A percentile compares a stretch with the other conserved stretches of the same genome.
Evolutionary conservation across 2,329 filamentous ascomycete species (phyloP).

Genomic region (Pseudogymnoascus destructans): DNA sequence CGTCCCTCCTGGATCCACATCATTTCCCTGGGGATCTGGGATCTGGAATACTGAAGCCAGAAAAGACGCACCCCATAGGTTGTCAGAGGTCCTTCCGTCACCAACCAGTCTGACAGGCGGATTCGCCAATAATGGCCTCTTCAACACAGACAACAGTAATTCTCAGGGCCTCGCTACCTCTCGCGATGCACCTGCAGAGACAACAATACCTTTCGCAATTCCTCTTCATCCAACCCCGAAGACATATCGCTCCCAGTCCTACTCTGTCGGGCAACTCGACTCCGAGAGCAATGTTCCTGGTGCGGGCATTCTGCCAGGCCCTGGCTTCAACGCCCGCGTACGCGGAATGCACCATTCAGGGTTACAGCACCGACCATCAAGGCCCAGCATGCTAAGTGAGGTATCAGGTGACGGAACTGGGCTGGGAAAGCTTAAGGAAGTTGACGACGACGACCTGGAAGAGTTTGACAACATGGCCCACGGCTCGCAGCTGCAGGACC

Average conservation of each 20-base stretch:
- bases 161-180: conserved; percentile 38
- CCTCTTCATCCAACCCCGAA: conserved; percentile 84
- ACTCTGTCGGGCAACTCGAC: conserved; percentile 85
- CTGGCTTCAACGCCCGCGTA: conserved; percentile 21
- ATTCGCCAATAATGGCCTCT: conserved; percentile 29
- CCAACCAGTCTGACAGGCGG: conserved; percentile 47
- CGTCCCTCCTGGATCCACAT: conserved; percentile 29
- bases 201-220: conserved; percentile 73
- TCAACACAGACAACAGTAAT: conserved; percentile 36
- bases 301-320: conserved; percentile 15
- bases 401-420: conserved; percentile 51
- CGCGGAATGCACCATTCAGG: conserved; percentile 44
- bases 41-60: conserved; percentile 67
- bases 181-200: conserved; percentile 40
- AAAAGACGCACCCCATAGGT: conserved; percentile 61
- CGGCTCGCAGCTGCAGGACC: conserved; percentile 40
- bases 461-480: conserved; percentile 38
- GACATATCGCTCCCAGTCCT: conserved; percentile 88
- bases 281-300: conserved; percentile 37
- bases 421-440: conserved; percentile 57
- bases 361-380: conserved; percentile 69
- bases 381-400: conserved; percentile 63
- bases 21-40: conserved; percentile 64
- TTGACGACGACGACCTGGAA: conserved; percentile 50
- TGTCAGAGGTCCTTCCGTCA: conserved; percentile 63